Evolutionary conservation across 2,329 filamentous ascomycete species (phyloP), one percentile per base, ranked within the genome.

Genomic region (Monilinia vaccinii-corymbosi): DNA sequence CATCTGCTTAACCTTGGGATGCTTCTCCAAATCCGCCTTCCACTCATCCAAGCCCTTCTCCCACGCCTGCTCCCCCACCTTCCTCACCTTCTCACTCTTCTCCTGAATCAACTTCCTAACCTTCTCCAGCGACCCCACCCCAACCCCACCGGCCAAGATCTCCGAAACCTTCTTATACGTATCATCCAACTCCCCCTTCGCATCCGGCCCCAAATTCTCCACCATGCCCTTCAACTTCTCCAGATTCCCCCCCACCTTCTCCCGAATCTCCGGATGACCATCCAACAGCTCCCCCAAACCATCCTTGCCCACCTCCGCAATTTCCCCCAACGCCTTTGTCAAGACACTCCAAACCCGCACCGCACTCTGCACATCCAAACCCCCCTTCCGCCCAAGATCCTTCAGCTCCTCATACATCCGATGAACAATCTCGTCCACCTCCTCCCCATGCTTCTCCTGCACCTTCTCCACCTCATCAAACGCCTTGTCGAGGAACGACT

Each of bases 11-110:
- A 89, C 75, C 74, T 88, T 77, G n/a, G 87, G 86, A 73, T 83
- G 88, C 78, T 90, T 90, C 66, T 91, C 87, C 0, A 91, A 78
- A 61, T 84, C 81, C 0, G 87, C 86, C 76, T 88, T 84, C 40
- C 83, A 84, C 73, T 89, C 78, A 73, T 91, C 84, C 50, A 88
- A 70, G 0, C 82, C 86, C 75, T 89, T 87, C 65, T 84, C 77
- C 85, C 85, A 91, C 0, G 84, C 83, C 72, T 90, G 79, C 45
- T 91, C 86, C 25, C 86, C 86, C 2, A 89, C 73, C 72, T 86
- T 80, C 73, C 82, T 79, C 36, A 91, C 69, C 71, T 87, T 78
- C 69, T 89, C 75, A 2, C 79, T 77, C 79, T 89, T 91, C 55
- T 91, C 86, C 62, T 90, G 78, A 1, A 90, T 75, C 44, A 91